Conservation (phyloP, 2,329 filamentous ascomycete species). For the Sporothrix curviconia region DNA sequence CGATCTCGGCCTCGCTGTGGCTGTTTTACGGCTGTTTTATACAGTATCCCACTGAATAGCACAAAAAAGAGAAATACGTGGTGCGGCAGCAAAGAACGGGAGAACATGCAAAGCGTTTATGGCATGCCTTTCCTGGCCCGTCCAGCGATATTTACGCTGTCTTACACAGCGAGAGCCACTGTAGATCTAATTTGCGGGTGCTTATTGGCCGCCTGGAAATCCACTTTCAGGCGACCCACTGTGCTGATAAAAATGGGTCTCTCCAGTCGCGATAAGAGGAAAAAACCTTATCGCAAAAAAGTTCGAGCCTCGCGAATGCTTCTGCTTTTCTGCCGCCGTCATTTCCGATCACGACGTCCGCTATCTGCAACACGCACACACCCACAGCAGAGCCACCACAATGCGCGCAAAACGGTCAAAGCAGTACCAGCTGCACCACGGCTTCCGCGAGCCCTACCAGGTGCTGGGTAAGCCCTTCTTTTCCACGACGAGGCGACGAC, state of each 20-base stretch:
- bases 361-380: no score
- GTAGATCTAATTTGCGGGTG: no score
- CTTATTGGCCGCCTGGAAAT: not conserved
- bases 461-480: constrained; percentile 53
- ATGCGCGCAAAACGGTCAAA: constrained; percentile 35
- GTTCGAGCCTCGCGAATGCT: not conserved
- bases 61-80: not conserved
- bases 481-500: not conserved
- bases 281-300: constrained; percentile 17
- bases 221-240: no score
- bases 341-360: no score
- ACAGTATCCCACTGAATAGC: no score
- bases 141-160: no score
- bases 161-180: no score
- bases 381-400: constrained; percentile 1
- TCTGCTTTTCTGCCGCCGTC: not conserved
- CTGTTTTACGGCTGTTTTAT: no score
- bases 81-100: no score
- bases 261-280: constrained; percentile 13
- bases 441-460: constrained; percentile 92
- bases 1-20: no score
- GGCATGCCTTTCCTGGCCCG: no score
- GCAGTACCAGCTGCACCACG: constrained; percentile 68
- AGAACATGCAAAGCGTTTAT: no score
- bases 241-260: constrained; percentile 7